Percentiles rank a stretch among this genome's conserved stretches.
These are phyloP conservation scores for Vitis hybrid DNA, from an alignment of 177 flowering plant genomes.

Conservation along the genomic window DNA sequence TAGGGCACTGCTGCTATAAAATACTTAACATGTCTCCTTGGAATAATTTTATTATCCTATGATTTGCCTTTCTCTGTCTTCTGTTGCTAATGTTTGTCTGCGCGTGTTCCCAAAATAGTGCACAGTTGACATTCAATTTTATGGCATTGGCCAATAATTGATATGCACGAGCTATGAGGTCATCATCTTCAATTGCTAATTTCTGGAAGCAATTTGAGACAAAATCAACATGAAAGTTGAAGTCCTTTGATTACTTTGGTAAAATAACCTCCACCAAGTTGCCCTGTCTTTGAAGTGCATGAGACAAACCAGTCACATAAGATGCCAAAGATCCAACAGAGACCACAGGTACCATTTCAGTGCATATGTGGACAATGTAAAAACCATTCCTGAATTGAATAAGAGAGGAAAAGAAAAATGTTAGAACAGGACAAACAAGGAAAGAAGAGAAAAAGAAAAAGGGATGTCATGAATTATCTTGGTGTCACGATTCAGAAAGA, in stretches of 20 bases:
- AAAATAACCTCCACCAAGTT: conserved; percentile 81
- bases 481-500: not conserved
- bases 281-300: conserved; percentile 70
- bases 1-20: too few relatives aligned
- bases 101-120: too few relatives aligned
- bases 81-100: too few relatives aligned
- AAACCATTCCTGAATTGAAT: conserved; percentile 50
- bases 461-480: not conserved
- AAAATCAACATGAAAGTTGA: not conserved
- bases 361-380: conserved; percentile 76
- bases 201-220: too few relatives aligned
- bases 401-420: conserved; percentile 2
- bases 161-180: too few relatives aligned
- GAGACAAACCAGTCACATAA: conserved; percentile 70
- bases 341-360: conserved; percentile 82
- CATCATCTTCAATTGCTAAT: too few relatives aligned
- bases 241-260: conserved; percentile 57
- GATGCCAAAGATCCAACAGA: conserved; percentile 69
- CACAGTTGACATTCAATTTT: too few relatives aligned
- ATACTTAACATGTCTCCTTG: too few relatives aligned
- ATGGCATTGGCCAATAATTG: too few relatives aligned
- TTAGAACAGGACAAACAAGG: not conserved
- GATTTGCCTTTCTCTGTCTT: too few relatives aligned
- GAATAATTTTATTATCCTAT: too few relatives aligned
- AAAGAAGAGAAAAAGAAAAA: not conserved